phyloP scores from a whole-genome alignment of 225 moss, liverwort and hornwort genomes.

The Physcomitrellopsis africana region DNA sequence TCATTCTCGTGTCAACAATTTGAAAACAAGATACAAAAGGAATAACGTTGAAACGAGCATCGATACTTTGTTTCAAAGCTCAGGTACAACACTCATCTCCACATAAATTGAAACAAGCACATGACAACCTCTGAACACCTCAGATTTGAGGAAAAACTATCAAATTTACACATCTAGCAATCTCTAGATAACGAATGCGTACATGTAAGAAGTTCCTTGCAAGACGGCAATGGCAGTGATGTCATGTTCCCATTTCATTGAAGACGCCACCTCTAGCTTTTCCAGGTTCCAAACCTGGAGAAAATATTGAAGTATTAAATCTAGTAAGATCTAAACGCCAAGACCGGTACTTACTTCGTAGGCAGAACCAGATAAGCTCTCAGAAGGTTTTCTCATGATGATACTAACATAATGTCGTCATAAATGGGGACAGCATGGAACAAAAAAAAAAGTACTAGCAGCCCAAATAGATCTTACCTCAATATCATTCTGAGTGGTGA shows the following conservation, averaged over 20 bases:
- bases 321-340: conserved; percentile 11
- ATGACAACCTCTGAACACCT: conserved; percentile 9
- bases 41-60: conserved; percentile 20
- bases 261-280: conserved; percentile 67
- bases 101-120: conserved; percentile 7
- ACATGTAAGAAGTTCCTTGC: conserved; percentile 92
- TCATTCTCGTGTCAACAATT: conserved; percentile 5
- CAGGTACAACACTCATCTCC: conserved; percentile 8
- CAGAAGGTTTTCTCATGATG: conserved; percentile 2
- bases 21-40: neutral
- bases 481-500: conserved; percentile 87
- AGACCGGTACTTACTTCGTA: neutral
- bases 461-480: conserved; percentile 58
- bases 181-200: conserved; percentile 29
- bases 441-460: conserved; percentile 9
- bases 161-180: conserved; percentile 1
- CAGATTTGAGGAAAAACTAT: neutral
- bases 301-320: conserved; percentile 33
- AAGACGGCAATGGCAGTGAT: conserved; percentile 75
- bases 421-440: neutral
- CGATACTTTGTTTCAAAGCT: neutral
- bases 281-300: conserved; percentile 80
- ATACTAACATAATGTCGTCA: conserved; percentile 13
- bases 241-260: conserved; percentile 74
- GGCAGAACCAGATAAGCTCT: conserved; percentile 4